Percentiles rank a stretch among this genome's conserved stretches.
phyloP scores from a whole-genome alignment of 805 yeast genomes.

The Candida fluviatilis region DNA sequence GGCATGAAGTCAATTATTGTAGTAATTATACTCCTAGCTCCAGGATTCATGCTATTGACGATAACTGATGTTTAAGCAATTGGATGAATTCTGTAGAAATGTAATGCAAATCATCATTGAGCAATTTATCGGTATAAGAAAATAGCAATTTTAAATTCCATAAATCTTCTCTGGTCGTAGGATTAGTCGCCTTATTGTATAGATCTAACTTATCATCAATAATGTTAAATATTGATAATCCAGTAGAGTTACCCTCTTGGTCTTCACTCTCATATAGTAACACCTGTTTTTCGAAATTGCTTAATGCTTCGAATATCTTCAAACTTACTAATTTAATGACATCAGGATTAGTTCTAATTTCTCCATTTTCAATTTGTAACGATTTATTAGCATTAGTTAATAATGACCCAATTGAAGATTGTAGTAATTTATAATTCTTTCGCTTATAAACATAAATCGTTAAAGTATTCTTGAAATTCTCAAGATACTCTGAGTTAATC shows the following conservation, averaged over 20 bases:
- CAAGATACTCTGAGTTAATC: conserved; percentile 37
- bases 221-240: conserved; percentile 40
- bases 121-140: conserved; percentile 49
- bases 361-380: conserved; percentile 23
- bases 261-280: conserved; percentile 22
- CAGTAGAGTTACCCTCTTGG: conserved; percentile 19
- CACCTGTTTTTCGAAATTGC: conserved; percentile 26
- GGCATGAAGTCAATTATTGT: no score
- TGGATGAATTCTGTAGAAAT: conserved; percentile 51
- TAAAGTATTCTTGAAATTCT: conserved; percentile 38
- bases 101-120: conserved; percentile 37
- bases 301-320: conserved; percentile 18
- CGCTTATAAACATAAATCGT: conserved; percentile 52
- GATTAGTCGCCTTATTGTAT: conserved; percentile 35
- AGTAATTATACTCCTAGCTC: no score
- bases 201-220: conserved; percentile 57
- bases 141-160: conserved; percentile 63
- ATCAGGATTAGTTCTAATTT: conserved; percentile 21
- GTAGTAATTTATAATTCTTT: conserved; percentile 35
- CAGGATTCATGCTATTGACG: conserved; percentile 19
- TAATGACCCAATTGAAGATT: conserved; percentile 27
- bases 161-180: conserved; percentile 47
- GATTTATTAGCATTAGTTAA: conserved; percentile 32
- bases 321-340: conserved; percentile 20
- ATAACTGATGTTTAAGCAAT: conserved; percentile 42